These are phyloP conservation scores for Saccharomyces hybrid DNA, from an alignment of 1,139 yeast species.

Conservation along the genomic window DNA sequence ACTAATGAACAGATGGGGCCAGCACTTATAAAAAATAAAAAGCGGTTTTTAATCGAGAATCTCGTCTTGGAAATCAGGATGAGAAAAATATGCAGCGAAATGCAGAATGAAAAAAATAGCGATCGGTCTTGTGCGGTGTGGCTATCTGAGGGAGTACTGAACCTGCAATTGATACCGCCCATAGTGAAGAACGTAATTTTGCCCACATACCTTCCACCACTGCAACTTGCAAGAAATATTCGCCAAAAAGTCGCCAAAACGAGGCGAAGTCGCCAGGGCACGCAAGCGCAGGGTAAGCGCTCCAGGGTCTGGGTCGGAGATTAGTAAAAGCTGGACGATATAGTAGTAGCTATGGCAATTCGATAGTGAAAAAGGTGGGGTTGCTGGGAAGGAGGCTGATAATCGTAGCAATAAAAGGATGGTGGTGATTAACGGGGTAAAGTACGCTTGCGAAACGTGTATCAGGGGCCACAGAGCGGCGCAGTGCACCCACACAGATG, in stretches of 20 bases:
- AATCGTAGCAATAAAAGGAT: constrained; percentile 31
- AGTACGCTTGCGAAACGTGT: constrained; percentile 93
- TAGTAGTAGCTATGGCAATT: neutral
- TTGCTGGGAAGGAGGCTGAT: neutral
- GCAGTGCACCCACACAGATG: constrained; percentile 82
- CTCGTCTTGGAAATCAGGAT: neutral
- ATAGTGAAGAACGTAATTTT: neutral
- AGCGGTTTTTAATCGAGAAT: neutral
- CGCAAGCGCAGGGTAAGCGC: neutral
- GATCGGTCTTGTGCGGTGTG: neutral
- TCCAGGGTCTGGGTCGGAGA: neutral
- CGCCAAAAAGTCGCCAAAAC: neutral
- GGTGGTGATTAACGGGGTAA: constrained; percentile 85
- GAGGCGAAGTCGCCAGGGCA: constrained; percentile 1
- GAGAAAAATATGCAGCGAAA: neutral
- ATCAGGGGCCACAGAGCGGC: constrained; percentile 93
- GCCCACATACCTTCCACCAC: neutral
- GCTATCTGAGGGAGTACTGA: neutral
- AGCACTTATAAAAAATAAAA: neutral
- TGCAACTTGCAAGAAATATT: neutral
- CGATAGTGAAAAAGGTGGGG: neutral
- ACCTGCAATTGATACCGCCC: neutral
- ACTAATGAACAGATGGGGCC: neutral
- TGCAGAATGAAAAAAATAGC: neutral
- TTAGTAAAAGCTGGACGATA: neutral